Conservation (phyloP, 352 stramenopile species). For the Peronospora tabacina region DNA sequence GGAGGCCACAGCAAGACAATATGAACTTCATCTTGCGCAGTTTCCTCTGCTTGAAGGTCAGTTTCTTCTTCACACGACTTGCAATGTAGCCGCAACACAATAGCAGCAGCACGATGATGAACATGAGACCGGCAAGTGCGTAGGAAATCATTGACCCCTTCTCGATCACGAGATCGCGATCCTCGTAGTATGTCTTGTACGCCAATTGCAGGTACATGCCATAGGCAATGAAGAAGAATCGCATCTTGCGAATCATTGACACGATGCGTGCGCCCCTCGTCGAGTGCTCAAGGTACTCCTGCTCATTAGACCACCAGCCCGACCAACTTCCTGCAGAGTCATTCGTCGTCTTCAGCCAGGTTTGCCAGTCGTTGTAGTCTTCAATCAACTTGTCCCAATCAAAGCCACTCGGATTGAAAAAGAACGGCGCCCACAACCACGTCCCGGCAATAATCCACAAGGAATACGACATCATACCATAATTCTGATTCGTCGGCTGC, state of each 20-base stretch:
- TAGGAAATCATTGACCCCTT: slow-evolving; percentile 57
- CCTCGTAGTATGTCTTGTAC: slow-evolving; percentile 78
- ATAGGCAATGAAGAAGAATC: slow-evolving; percentile 71
- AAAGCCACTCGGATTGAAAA: slow-evolving; percentile 97
- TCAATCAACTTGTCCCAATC: slow-evolving; percentile 95
- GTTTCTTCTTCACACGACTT: slow-evolving; percentile 83
- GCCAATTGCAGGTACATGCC: slow-evolving; percentile 72
- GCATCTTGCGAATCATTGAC: slow-evolving; percentile 70
- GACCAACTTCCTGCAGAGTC: slow-evolving; percentile 84
- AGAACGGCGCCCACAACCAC: slow-evolving; percentile 83
- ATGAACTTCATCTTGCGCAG: slow-evolving; percentile 86
- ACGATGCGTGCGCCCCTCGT: slow-evolving; percentile 51
- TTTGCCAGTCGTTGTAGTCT: slow-evolving; percentile 92
- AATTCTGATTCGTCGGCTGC: slow-evolving; percentile 93
- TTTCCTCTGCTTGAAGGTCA: slow-evolving; percentile 86
- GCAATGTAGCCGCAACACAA: slow-evolving; percentile 78
- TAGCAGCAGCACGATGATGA: slow-evolving; percentile 68
- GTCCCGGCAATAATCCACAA: slow-evolving; percentile 91
- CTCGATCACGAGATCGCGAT: slow-evolving; percentile 49
- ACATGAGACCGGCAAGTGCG: slow-evolving; percentile 52
- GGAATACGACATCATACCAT: slow-evolving; percentile 96
- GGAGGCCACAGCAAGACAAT: slow-evolving; percentile 58
- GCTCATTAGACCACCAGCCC: slow-evolving; percentile 82
- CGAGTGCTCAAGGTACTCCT: slow-evolving; percentile 79
- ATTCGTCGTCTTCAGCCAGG: slow-evolving; percentile 89